Evolutionary conservation across 208 protist genomes (phyloP).

Genomic region (Acanthamoeba triangularis): DNA sequence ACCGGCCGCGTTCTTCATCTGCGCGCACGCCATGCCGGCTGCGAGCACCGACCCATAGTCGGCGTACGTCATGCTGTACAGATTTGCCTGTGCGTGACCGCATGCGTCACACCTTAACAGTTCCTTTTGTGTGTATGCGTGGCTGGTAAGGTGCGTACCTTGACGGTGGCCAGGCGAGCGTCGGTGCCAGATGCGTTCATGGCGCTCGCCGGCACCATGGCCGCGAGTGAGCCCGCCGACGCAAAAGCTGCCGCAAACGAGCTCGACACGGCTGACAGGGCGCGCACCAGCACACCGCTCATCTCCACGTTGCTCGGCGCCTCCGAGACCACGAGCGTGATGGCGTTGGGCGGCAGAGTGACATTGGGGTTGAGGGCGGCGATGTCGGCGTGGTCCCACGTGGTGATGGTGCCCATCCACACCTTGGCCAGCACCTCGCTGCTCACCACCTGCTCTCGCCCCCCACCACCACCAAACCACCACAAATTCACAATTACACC

Average conservation of each 20-base stretch:
- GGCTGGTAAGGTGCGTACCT: neutral
- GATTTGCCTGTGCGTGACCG: neutral
- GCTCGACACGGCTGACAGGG: neutral
- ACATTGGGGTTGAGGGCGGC: conserved; percentile 9
- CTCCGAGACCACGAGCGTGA: neutral
- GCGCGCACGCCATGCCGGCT: neutral
- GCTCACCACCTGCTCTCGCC: neutral
- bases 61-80: conserved; percentile 21
- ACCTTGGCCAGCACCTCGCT: neutral
- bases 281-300: neutral
- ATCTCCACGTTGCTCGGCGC: conserved; percentile 2
- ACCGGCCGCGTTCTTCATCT: conserved; percentile 25
- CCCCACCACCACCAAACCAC: too few relatives aligned
- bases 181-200: neutral
- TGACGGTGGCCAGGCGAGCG: neutral
- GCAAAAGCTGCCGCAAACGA: conserved; percentile 1
- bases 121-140: too few relatives aligned
- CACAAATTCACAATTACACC: too few relatives aligned
- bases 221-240: neutral
- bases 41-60: neutral
- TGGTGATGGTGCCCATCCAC: conserved; percentile 44
- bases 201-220: neutral
- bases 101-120: neutral
- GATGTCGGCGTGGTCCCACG: conserved; percentile 14
- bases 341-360: neutral